Evolutionary conservation across 2,329 filamentous ascomycete species (phyloP), one percentile per base, ranked within the genome.

Genomic region (Gaeumannomyces tritici): DNA sequence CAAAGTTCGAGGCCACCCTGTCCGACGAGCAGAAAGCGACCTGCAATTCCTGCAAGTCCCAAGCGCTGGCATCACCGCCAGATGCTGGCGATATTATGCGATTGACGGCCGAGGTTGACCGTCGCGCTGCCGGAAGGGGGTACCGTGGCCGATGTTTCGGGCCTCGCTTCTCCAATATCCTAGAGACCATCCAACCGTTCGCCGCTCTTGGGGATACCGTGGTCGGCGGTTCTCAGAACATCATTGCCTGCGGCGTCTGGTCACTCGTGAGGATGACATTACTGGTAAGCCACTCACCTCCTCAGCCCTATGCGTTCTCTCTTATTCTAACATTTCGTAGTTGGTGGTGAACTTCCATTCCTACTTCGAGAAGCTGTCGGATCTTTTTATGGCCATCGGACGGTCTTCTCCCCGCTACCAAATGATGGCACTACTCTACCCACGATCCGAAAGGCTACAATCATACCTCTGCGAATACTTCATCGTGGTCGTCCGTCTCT

Each of bases 171-270:
- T 75, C 70, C 0, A 79, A 75, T 56, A 67, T 78, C 6, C 66
- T 80, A 0, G 64, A 77, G 12, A 68, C 72, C 0, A 71, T 78
- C 0, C 77, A 80, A 62, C 74, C 76, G 62, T 80, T 76, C 60
- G 76, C 74, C 26, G 71, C 73, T 0, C 64, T 80, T n/a, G 77
- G 77, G 7, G 75, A 76, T 66, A 67, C 75, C 9, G 56, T 76
- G 0, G 60, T 80, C 21, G 76, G 77, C 0, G 76, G 75, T 1
- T 74, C 74, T 0, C 77, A 80, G 65, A 80, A 79, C 55, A 56
- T 80, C 0, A 68, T 79, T 9, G 77, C 77, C 0, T 77, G 75
- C 62, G 72, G 77, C 18, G 75, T 80, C 0, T 80, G 77, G 79
- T 71, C 75, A 0, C 62, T 77, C 2, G 75, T 80, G 11, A 72